Evolutionary conservation across 768 basidiomycete species (phyloP).

Genomic region (Boletellus emodensis): DNA sequence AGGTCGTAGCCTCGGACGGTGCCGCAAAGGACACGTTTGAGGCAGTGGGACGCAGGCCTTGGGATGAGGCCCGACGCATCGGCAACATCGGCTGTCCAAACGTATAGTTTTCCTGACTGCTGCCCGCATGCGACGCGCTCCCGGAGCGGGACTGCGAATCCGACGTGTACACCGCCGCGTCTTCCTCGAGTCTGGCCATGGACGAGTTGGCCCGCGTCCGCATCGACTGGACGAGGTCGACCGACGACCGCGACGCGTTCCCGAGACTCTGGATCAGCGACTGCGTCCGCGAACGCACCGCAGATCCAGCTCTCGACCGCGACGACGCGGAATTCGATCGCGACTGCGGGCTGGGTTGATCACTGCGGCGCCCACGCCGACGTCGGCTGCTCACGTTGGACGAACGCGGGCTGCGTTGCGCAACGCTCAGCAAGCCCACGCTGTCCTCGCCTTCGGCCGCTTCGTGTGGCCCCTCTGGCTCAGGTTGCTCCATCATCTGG

Average conservation of each 20-base stretch:
- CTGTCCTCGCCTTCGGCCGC: slow-evolving; percentile 62
- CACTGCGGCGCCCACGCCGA: slow-evolving; percentile 31
- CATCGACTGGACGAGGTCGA: slow-evolving; percentile 50
- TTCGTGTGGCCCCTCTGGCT: slow-evolving; percentile 52
- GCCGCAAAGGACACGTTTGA: slow-evolving; percentile 23
- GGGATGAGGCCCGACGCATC: slow-evolving; percentile 18
- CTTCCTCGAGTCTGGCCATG: slow-evolving; percentile 65
- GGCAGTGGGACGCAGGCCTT: slow-evolving; percentile 12
- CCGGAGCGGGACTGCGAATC: slow-evolving; percentile 39
- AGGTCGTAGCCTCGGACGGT: slow-evolving; percentile 26
- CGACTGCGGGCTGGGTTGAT: slow-evolving; percentile 35
- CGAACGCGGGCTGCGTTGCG: slow-evolving; percentile 49
- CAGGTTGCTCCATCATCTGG: slow-evolving; percentile 40
- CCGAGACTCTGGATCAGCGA: slow-evolving; percentile 63
- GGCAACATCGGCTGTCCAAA: slow-evolving; percentile 59
- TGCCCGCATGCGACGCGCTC: slow-evolving; percentile 40
- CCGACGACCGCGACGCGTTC: slow-evolving; percentile 56
- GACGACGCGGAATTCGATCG: slow-evolving; percentile 29
- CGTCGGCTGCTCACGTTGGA: slow-evolving; percentile 35
- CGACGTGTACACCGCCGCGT: slow-evolving; percentile 33
- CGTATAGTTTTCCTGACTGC: slow-evolving; percentile 66
- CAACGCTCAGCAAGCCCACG: slow-evolving; percentile 51
- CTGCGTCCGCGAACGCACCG: slow-evolving; percentile 60
- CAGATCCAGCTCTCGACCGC: slow-evolving; percentile 45
- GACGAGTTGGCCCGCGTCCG: slow-evolving; percentile 62